Base-by-base conservation (phyloP, 2,329 filamentous ascomycete species). In the Aureobasidium sp. region DNA sequence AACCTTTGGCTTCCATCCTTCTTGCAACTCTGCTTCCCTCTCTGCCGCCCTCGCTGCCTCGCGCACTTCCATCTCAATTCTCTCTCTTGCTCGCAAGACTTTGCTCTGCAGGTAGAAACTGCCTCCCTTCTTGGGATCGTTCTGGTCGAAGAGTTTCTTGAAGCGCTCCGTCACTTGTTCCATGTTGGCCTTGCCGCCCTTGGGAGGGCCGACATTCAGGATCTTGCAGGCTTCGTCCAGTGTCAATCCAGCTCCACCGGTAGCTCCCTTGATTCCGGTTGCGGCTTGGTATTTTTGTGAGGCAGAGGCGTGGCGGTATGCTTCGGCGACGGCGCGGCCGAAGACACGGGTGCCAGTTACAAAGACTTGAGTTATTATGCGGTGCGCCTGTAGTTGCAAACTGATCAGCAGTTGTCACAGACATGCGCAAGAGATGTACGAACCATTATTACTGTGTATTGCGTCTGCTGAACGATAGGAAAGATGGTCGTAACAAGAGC, bases 21-120 rank as follows among this genome's bases (percentile, higher is more conserved):
- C 87, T 72, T 88, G 85, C 59, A 88, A 70, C 75, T 96, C 91
- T 61, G 87, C 86, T 71, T 96, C 91, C 69, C 85, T 81, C 67
- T 86, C 85, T 15, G 83, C 82, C 72, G 87, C 86, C 72, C 90
- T 87, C 69, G 86, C 81, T 63, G 86, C 83, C 63, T 89, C 86
- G 66, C 86, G 82, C 44, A 94, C 79, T 76, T 99, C 93, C 69
- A 88, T 82, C 79, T 97, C 93, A 77, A 99, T 88, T 66, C 94
- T 82, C 78, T 99, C 93, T 69, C 93, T 85, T 63, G 94, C 94
- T 65, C 94, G 83, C 68, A 97, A 77, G 61, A 99, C 86, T 79
- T 99, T 99, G 81, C 93, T 97, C 78, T 99, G 94, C 53, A 99
- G 81, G 76, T 99, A 99, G 77, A 99, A 99, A 70, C 91, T 97